Evolutionary conservation across 257 asterid genomes (phyloP).

Genomic region (Lavandula angustifolia): DNA sequence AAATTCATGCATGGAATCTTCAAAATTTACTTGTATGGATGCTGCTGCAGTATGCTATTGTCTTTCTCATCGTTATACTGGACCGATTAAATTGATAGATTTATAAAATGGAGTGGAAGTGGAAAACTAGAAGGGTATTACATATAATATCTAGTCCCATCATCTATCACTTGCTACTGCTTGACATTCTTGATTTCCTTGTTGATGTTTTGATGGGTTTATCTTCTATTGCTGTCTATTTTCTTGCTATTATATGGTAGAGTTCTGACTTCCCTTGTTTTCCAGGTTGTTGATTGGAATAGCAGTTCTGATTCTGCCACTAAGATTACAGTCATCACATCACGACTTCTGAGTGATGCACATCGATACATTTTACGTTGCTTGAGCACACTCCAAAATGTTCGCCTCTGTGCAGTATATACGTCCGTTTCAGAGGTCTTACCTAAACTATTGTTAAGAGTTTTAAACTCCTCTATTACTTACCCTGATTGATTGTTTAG

Average conservation of each 20-base stretch:
- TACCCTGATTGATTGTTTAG: conserved; percentile 13
- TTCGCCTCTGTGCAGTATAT: conserved; percentile 57
- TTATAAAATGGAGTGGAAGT: background rate
- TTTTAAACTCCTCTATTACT: conserved; percentile 15
- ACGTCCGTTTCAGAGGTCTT: conserved; percentile 92
- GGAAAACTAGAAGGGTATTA: background rate
- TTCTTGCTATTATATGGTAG: background rate
- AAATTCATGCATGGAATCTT: background rate
- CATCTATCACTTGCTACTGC: conserved; percentile 12
- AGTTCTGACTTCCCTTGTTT: conserved; percentile 27
- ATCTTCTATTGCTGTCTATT: background rate
- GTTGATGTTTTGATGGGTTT: conserved; percentile 8
- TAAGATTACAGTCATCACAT: conserved; percentile 77
- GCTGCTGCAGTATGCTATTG: background rate
- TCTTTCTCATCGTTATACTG: conserved; percentile 4
- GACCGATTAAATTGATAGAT: background rate
- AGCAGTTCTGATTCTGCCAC: conserved; percentile 50
- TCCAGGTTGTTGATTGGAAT: conserved; percentile 67
- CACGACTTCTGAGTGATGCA: conserved; percentile 87
- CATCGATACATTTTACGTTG: conserved; percentile 87
- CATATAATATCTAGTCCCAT: background rate
- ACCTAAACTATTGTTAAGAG: conserved; percentile 15
- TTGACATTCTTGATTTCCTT: conserved; percentile 26
- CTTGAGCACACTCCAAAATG: conserved; percentile 61
- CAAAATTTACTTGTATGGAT: conserved; percentile 4